phyloP scores from a whole-genome alignment of 345 rosid species.

The Salix purpurea region DNA sequence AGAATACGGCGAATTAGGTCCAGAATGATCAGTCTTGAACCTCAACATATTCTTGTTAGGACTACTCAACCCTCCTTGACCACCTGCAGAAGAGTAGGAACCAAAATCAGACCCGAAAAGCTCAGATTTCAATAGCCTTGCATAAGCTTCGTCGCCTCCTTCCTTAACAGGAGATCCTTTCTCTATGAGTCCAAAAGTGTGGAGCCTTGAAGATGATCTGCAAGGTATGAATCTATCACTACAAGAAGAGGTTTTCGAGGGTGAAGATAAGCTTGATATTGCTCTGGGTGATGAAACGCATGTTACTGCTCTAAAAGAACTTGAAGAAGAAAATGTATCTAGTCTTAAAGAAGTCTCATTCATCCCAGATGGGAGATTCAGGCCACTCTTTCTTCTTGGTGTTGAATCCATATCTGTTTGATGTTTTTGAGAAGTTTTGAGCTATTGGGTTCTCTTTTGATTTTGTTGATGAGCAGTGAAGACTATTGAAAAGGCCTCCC shows the following conservation, averaged over 20 bases:
- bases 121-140: constrained; percentile 69
- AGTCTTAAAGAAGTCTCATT: constrained; percentile 57
- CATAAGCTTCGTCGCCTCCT: constrained; percentile 84
- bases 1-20: constrained; percentile 75
- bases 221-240: constrained; percentile 96
- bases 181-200: constrained; percentile 77
- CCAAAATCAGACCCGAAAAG: constrained; percentile 93
- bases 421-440: background rate
- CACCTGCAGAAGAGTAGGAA: constrained; percentile 71
- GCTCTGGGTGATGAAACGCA: constrained; percentile 36
- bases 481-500: constrained; percentile 25
- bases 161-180: constrained; percentile 79
- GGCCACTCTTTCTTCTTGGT: constrained; percentile 57
- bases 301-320: background rate
- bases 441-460: background rate
- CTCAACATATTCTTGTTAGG: constrained; percentile 80
- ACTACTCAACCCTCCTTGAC: constrained; percentile 38
- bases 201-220: constrained; percentile 88
- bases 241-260: constrained; percentile 62
- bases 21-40: constrained; percentile 76
- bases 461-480: background rate
- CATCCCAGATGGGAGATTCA: constrained; percentile 92
- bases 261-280: constrained; percentile 69
- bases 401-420: constrained; percentile 54
- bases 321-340: constrained; percentile 47